A percentile compares a stretch with the other conserved stretches of the same genome.
Conservation (phyloP, 306 rosid species). For the Begonia fuchsioides region DNA sequence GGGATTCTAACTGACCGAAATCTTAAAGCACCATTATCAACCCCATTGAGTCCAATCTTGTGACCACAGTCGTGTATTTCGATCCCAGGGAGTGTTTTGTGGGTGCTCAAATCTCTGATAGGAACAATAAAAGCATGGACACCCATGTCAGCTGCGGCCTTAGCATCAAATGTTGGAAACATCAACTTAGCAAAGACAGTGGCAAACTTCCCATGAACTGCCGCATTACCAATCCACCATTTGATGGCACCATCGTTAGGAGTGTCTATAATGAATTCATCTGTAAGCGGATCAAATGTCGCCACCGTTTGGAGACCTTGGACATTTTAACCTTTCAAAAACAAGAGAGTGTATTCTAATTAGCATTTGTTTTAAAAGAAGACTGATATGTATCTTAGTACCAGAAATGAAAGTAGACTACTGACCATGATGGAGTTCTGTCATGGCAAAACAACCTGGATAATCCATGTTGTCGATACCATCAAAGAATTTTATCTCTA, state of each 20-base stretch:
- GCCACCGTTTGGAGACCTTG: conserved; percentile 91
- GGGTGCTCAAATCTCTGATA: conserved; percentile 74
- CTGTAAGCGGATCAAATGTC: conserved; percentile 64
- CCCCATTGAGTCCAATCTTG: conserved; percentile 91
- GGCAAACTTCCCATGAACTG: conserved; percentile 94
- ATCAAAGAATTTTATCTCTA: conserved; percentile 67
- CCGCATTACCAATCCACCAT: conserved; percentile 99
- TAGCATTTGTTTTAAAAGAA: too few species aligned
- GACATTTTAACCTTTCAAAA: conserved; percentile 74
- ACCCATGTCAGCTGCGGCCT: conserved; percentile 80
- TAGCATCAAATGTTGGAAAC: conserved; percentile 50
- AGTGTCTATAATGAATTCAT: conserved; percentile 73
- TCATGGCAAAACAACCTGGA: conserved; percentile 95
- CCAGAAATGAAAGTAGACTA: conserved; percentile 2
- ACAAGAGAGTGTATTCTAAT: neutral
- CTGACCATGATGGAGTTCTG: conserved; percentile 90
- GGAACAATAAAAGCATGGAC: conserved; percentile 96
- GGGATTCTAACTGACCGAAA: conserved; percentile 83
- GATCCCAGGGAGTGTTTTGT: conserved; percentile 78
- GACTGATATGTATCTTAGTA: neutral
- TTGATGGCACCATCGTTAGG: conserved; percentile 96
- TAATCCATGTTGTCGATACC: conserved; percentile 79
- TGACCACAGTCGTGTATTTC: conserved; percentile 96
- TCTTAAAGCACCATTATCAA: conserved; percentile 88
- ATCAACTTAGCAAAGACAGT: conserved; percentile 73